A percentile compares a stretch with the other conserved stretches of the same genome.
phyloP scores from a whole-genome alignment of 441 rosid genomes.

The Erysimum pusillum region DNA sequence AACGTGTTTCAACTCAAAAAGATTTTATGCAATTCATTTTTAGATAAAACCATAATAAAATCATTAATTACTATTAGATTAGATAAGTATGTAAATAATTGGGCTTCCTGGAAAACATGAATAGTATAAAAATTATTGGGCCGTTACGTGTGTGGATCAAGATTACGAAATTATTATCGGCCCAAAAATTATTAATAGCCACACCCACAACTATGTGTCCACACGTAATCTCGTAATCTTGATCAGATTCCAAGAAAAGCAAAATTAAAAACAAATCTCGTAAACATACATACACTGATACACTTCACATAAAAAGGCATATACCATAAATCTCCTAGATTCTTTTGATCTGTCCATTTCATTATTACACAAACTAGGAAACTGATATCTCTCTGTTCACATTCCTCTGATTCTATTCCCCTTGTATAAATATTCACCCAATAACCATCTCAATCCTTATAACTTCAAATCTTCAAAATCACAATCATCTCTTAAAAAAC shows the following conservation, averaged over 20 bases:
- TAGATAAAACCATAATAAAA: not conserved
- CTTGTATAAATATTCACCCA: conserved; percentile 17
- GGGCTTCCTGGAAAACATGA: not conserved
- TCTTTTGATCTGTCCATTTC: conserved; percentile 35
- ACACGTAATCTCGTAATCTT: conserved; percentile 36
- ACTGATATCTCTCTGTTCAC: conserved; percentile 42
- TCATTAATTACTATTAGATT: not conserved
- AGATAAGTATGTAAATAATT: not conserved
- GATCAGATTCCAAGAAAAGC: conserved; percentile 5
- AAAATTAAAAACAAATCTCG: conserved; percentile 16
- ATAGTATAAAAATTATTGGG: not conserved
- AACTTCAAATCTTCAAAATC: conserved; percentile 14
- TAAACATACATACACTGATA: conserved; percentile 33
- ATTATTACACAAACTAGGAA: conserved; percentile 32
- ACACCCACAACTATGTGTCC: no score
- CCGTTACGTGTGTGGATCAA: no score
- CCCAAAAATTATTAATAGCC: no score
- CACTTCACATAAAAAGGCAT: conserved; percentile 25
- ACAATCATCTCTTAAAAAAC: conserved; percentile 11
- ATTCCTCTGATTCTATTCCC: conserved; percentile 33
- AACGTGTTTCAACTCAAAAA: no score
- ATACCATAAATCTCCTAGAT: conserved; percentile 38
- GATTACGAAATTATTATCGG: no score
- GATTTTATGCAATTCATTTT: not conserved
- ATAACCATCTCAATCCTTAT: conserved; percentile 4